Evolutionary conservation across 768 basidiomycete species (phyloP), one percentile per base, ranked within the genome.

Genomic region (button mushroom (Agaricus bisporus)): DNA sequence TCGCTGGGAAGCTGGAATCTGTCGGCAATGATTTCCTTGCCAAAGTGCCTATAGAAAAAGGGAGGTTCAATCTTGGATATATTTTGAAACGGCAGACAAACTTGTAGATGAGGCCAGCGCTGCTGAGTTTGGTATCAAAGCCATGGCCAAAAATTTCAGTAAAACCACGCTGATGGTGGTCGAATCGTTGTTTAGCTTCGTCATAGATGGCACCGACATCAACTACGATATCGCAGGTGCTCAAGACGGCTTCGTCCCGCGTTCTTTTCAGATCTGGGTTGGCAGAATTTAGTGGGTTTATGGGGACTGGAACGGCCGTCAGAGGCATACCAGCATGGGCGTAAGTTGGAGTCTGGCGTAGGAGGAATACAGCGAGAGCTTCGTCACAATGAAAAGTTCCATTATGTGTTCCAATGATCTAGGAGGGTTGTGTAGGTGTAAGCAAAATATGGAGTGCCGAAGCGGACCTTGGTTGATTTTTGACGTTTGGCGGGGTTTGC

Each of bases 361-460:
- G 76, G 58, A 99, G 77, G 68, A 86, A 94, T 15, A 95, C 89
- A 0, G 95, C 97, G 29, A 98, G 79, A 0, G 94, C 93, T 71
- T 99, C 95, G 62, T 99, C 95, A 68, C 92, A 95, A 63, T 99
- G 95, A 66, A 98, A 98, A 0, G 92, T 92, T 15, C 95, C 95
- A 55, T 88, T 91, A 68, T 98, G 94, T 1, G 95, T 97, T 32
- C 94, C 94, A 62, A 98, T 95, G 38, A 83, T 70, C 89, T 92
- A 56, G 22, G 12, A 56, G 26, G 29, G n/a, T n/a, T 41, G 26
- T n/a, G 44, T 52, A 56, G 44, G 41, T 9, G 37, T 28, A 5
- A 32, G 17, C 49, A 44, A 25, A 39, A 9, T 22, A n/a, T 26
- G 25, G 22, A 28, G 39, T 47, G 26, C 28, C 46, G n/a, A 18